Evolutionary conservation across 306 rosid species (phyloP).

Genomic region (Begonia peltatifolia): DNA sequence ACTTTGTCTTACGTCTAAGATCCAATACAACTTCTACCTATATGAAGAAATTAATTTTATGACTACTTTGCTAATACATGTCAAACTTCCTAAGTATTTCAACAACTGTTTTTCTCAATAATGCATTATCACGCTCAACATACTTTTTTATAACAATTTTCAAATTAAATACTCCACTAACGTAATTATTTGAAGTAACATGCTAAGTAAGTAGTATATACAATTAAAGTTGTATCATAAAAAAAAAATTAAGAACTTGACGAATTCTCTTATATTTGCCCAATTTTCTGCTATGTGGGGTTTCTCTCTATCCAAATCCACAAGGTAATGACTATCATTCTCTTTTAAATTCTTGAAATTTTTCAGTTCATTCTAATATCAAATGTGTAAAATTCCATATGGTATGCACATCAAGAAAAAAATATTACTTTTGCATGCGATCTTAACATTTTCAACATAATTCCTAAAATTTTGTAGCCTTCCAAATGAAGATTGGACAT

Average conservation of each 20-base stretch:
- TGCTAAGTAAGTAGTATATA: too few species aligned
- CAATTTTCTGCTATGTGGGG: background rate
- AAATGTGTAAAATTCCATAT: conserved; percentile 1
- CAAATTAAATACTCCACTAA: too few species aligned
- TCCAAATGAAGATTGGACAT: background rate
- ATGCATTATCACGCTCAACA: too few species aligned
- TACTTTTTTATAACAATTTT: too few species aligned
- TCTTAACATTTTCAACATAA: background rate
- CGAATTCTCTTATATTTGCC: background rate
- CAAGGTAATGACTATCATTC: background rate
- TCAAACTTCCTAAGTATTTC: background rate
- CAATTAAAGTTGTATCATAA: background rate
- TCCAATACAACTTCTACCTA: background rate
- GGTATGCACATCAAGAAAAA: conserved; percentile 3
- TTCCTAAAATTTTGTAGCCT: background rate
- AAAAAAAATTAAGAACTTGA: background rate
- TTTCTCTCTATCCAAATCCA: background rate
- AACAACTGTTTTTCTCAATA: too few species aligned
- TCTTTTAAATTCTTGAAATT: conserved; percentile 1
- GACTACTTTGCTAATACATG: conserved; percentile 2
- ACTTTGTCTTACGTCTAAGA: background rate
- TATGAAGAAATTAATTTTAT: background rate
- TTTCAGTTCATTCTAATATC: conserved; percentile 3
- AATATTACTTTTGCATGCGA: background rate
- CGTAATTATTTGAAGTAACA: too few species aligned